Percentiles rank a stretch among this genome's conserved stretches.
Evolutionary conservation across 805 yeast genomes (phyloP).

Genomic region (Hanseniaspora lachancei): DNA sequence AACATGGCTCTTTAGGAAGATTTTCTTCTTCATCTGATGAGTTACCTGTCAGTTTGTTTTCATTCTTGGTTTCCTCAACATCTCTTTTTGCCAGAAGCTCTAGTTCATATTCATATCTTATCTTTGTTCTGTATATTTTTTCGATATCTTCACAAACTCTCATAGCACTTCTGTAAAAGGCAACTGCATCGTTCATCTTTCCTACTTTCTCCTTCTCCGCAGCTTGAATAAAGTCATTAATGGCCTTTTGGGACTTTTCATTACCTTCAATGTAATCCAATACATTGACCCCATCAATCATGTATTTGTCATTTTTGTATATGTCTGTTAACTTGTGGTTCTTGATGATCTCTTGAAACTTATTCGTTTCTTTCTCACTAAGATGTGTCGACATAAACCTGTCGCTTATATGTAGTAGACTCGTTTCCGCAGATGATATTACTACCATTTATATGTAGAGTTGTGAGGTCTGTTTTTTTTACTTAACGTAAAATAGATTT

Average conservation of each 20-base stretch:
- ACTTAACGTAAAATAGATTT: background rate
- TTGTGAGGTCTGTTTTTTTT: background rate
- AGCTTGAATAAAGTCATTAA: constrained; percentile 55
- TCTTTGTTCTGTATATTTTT: constrained; percentile 45
- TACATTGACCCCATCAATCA: background rate
- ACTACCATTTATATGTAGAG: background rate
- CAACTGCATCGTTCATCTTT: constrained; percentile 68
- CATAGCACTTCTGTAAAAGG: constrained; percentile 57
- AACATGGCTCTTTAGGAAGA: constrained; percentile 27
- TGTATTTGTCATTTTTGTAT: background rate
- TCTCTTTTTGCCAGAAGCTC: constrained; percentile 15
- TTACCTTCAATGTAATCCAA: background rate
- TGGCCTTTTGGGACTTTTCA: constrained; percentile 30
- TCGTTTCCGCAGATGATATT: background rate
- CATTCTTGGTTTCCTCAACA: constrained; percentile 8
- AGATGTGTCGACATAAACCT: background rate
- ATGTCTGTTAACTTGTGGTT: background rate
- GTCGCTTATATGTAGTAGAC: background rate
- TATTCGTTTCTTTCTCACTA: background rate
- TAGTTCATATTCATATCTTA: constrained; percentile 33
- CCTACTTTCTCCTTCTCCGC: constrained; percentile 62
- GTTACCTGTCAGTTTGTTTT: too few species aligned
- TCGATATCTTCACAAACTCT: constrained; percentile 48
- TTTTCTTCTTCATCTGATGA: constrained; percentile 18
- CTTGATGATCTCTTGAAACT: background rate